A percentile compares a stretch with the other conserved stretches of the same genome.
Conservation (phyloP, 2,329 filamentous ascomycete genomes). For the Mariannaea elegans region DNA sequence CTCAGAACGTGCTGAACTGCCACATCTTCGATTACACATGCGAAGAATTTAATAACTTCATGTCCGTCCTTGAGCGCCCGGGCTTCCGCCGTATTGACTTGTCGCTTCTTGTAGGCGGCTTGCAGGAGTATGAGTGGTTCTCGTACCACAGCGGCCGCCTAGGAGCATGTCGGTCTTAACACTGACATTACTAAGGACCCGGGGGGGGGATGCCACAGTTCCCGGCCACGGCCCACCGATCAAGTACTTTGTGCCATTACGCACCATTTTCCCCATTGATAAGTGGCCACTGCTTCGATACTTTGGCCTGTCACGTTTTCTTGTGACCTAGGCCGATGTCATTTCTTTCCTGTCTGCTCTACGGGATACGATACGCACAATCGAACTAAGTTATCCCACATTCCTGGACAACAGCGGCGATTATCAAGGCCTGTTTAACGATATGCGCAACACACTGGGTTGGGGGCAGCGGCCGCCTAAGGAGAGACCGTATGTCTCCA, state of each 20-base stretch:
- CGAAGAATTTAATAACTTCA: neutral
- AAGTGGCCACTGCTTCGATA: neutral
- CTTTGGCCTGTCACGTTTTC: conserved; percentile 1
- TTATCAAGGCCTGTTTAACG: conserved; percentile 12
- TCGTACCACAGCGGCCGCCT: conserved; percentile 2
- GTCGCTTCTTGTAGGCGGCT: neutral
- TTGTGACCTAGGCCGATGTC: conserved; percentile 14
- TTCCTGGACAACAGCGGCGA: conserved; percentile 28
- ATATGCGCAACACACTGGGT: neutral
- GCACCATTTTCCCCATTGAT: neutral
- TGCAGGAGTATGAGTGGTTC: neutral
- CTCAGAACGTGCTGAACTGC: neutral
- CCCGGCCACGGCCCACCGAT: neutral
- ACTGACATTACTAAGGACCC: too few species aligned
- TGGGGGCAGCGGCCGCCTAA: too few species aligned
- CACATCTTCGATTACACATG: neutral
- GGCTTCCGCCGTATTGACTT: conserved; percentile 5
- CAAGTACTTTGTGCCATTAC: neutral
- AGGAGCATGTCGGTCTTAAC: neutral
- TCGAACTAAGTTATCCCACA: conserved; percentile 46
- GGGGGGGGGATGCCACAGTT: too few species aligned
- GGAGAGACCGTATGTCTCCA: too few species aligned
- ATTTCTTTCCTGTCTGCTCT: conserved; percentile 40
- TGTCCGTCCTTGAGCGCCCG: neutral
- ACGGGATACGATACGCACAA: conserved; percentile 38